Evolutionary conservation across 139 green algal genomes (phyloP), one percentile per base, ranked within the genome.

Genomic region (Coccomyxa sp.): DNA sequence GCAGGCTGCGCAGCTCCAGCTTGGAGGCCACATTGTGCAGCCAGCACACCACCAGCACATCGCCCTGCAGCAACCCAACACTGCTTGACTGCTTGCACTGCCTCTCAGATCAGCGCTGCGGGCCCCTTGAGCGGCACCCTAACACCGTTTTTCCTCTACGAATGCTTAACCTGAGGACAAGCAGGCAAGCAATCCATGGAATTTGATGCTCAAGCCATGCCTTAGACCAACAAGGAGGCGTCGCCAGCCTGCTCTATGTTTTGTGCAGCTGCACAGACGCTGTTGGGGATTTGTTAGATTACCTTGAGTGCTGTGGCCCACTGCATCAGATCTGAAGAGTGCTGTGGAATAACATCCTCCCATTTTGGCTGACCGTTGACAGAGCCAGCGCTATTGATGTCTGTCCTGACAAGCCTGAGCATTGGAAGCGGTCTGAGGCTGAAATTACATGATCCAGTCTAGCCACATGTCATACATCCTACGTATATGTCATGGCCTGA

Each of bases 311-410:
- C 78, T n/a, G 18, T 31, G 34, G 79, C 79, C 83, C 89, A 92
- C 73, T 93, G 79, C 78, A 93, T 82, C 37, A 96, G 83, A 70
- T 97, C 90, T 64, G 86, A 87, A 12, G 77, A 33, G 81, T 97
- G 91, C 82, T 97, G 77, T 8, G 91, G 81, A 18, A 98, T 69
- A 44, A 97, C 73, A 70, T 96, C 91, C 24, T 69, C 39, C 90
- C 91, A 98, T 34, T 70, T 58, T 1, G 90, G 76, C 27, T 78
- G 6, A 31, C n/a, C n/a, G n/a, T n/a, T n/a, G n/a, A n/a, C n/a
- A n/a, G n/a, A n/a, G n/a, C 71, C 74, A 1, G 86, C 74, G 3
- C 22, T 33, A 2, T 71, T 35, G 18, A 92, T 12, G 77, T 92
- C 82, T 10, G 70, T 77, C 22, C 73, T 73, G 12, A 94, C 81